Conservation (phyloP, 345 rosid genomes). For the Ricinus communis region DNA sequence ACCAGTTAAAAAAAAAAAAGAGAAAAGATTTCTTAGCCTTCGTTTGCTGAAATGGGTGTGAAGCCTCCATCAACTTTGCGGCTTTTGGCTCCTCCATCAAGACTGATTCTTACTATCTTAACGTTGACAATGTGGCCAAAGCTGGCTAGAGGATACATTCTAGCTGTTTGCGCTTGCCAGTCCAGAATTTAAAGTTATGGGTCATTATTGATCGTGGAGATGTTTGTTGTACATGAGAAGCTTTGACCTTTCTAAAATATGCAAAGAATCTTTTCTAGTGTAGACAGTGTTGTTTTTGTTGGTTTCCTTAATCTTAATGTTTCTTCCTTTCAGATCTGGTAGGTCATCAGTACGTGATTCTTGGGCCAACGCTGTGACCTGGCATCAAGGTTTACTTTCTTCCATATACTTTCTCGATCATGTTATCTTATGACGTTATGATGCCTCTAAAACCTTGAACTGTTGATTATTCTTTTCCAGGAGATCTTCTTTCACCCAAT, state of each 20-base stretch:
- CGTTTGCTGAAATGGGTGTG: background rate
- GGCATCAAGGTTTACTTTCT: conserved; percentile 76
- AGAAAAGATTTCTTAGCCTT: no score
- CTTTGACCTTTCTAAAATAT: background rate
- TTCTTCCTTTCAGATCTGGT: conserved; percentile 64
- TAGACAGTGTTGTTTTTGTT: background rate
- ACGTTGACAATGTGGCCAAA: background rate
- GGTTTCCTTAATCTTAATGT: background rate
- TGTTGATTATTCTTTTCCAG: conserved; percentile 31
- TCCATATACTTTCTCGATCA: conserved; percentile 7
- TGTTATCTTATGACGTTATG: background rate
- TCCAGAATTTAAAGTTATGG: background rate
- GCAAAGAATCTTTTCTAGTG: background rate
- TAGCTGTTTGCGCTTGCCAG: background rate
- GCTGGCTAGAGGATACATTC: background rate
- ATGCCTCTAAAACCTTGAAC: conserved; percentile 11
- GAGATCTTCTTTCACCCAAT: conserved; percentile 81
- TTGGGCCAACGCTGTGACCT: conserved; percentile 71
- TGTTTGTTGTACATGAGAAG: background rate
- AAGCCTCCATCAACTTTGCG: background rate
- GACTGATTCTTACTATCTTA: background rate
- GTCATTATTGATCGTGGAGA: background rate
- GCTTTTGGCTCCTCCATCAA: background rate
- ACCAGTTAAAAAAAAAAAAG: no score
- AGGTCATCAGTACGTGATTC: conserved; percentile 66